Conservation (phyloP, 331 rosid genomes). For the Pyrus hybrid region DNA sequence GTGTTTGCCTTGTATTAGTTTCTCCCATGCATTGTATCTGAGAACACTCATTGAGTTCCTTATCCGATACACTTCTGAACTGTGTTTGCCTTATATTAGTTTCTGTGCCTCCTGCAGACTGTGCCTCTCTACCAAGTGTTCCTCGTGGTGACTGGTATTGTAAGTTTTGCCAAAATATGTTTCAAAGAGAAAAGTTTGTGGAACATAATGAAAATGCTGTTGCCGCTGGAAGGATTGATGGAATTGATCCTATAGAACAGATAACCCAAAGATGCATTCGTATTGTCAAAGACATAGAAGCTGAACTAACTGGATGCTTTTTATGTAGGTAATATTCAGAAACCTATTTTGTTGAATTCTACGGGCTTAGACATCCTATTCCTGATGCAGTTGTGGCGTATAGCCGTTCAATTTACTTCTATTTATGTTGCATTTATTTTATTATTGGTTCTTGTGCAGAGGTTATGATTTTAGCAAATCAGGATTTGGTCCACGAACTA, state of each 20-base stretch:
- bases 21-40: too few relatives aligned
- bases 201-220: constrained; percentile 67
- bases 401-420: not conserved
- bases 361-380: not conserved
- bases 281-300: constrained; percentile 70
- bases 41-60: not conserved
- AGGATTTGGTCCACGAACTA: constrained; percentile 95
- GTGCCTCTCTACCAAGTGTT: constrained; percentile 64
- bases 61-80: not conserved
- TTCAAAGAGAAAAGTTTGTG: constrained; percentile 55
- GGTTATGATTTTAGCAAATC: constrained; percentile 89
- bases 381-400: not conserved
- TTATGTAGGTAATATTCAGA: constrained; percentile 63
- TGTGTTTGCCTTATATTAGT: not conserved
- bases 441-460: constrained; percentile 30
- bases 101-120: constrained; percentile 46
- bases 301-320: constrained; percentile 85
- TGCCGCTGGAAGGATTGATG: constrained; percentile 84
- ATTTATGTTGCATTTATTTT: not conserved
- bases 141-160: constrained; percentile 91
- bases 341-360: not conserved
- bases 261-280: constrained; percentile 87
- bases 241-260: constrained; percentile 86
- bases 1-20: too few relatives aligned
- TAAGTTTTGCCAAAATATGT: constrained; percentile 75